Conservation (phyloP, 257 asterid genomes). For the Rhazya stricta region DNA sequence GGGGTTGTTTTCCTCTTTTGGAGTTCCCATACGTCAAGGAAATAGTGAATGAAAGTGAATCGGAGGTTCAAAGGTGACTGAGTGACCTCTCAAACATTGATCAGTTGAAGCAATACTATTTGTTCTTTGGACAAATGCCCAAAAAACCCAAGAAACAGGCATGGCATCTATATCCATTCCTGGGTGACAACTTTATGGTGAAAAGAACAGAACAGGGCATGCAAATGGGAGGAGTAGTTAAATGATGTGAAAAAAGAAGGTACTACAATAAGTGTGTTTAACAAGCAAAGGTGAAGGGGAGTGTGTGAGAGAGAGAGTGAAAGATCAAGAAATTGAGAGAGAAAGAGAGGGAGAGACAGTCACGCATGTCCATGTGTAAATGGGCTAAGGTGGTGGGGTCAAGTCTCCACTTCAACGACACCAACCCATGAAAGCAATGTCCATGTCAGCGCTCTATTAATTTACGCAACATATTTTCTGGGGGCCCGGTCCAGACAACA, state of each 20-base stretch:
- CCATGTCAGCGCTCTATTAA: slow-evolving; percentile 45
- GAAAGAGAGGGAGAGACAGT: slow-evolving; percentile 1
- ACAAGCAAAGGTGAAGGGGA: slow-evolving; percentile 39
- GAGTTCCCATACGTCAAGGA: too few species aligned
- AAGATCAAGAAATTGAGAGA: neutral
- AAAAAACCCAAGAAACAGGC: slow-evolving; percentile 9
- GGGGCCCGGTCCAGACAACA: slow-evolving; percentile 33
- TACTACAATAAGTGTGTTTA: slow-evolving; percentile 27
- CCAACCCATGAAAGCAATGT: slow-evolving; percentile 62
- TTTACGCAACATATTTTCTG: slow-evolving; percentile 43
- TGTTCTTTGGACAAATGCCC: slow-evolving; percentile 12
- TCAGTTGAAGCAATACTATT: neutral
- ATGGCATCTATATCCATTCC: slow-evolving; percentile 25
- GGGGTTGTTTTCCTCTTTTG: neutral
- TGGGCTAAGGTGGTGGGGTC: slow-evolving; percentile 64
- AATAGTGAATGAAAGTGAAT: too few species aligned
- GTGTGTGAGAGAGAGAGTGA: slow-evolving; percentile 1
- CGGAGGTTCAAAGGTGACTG: too few species aligned
- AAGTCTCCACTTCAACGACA: slow-evolving; percentile 46
- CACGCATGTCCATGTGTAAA: slow-evolving; percentile 30
- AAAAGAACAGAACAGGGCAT: slow-evolving; percentile 42
- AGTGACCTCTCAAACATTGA: neutral
- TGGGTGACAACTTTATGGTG: slow-evolving; percentile 31
- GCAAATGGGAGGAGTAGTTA: slow-evolving; percentile 23
- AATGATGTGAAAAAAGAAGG: slow-evolving; percentile 23